These are phyloP conservation scores for Leptographium procerum DNA, from an alignment of 2,329 filamentous ascomycete genomes.

Conservation along the genomic window DNA sequence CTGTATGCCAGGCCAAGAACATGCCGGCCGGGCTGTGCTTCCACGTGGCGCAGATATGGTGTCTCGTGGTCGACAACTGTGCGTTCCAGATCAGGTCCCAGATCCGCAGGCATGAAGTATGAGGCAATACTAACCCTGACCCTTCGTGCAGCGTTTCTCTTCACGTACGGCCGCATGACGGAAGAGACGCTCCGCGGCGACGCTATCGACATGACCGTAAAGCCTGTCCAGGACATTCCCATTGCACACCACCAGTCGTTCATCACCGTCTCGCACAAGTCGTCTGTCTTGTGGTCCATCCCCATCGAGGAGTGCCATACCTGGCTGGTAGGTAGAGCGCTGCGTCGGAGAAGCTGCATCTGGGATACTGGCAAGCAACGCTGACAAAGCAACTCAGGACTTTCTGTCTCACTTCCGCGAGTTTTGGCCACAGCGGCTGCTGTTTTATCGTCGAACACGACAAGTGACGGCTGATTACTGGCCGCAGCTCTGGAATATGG, in stretches of 20 bases:
- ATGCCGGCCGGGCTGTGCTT: constrained; percentile 28
- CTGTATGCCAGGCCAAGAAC: constrained; percentile 27
- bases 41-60: constrained; percentile 38
- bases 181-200: constrained; percentile 23
- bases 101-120: not conserved
- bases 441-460: too few relatives aligned
- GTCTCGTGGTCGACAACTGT: constrained; percentile 32
- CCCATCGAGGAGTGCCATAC: constrained; percentile 27
- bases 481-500: constrained; percentile 6
- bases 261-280: constrained; percentile 24
- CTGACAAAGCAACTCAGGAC: constrained; percentile 14
- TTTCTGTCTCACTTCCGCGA: constrained; percentile 20
- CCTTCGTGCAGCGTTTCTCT: constrained; percentile 19
- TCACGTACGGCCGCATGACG: constrained; percentile 29
- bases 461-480: too few relatives aligned
- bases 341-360: not conserved
- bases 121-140: too few relatives aligned
- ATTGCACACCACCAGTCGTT: constrained; percentile 11
- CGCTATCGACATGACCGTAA: constrained; percentile 18
- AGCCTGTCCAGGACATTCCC: constrained; percentile 16
- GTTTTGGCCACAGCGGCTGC: too few relatives aligned
- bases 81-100: not conserved
- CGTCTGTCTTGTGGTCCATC: constrained; percentile 27
- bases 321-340: constrained; percentile 28
- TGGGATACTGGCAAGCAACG: not conserved